These are phyloP conservation scores for Dictyostelium intermedium DNA, from an alignment of 78 protist species.

Conservation along the genomic window DNA sequence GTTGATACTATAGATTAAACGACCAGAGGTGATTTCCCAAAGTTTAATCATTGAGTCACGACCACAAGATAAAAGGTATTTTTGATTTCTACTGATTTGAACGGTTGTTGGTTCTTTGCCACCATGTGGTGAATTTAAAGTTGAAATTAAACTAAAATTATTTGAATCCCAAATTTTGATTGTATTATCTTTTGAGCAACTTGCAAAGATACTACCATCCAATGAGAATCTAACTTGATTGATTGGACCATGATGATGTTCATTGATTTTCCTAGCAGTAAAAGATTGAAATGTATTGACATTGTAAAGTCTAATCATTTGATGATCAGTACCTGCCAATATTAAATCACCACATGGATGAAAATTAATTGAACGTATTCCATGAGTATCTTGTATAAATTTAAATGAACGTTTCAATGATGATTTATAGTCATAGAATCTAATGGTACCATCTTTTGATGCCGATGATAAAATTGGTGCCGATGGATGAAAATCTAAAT, in stretches of 20 bases:
- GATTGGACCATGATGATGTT: constrained; percentile 82
- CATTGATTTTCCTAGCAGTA: constrained; percentile 67
- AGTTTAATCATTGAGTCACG: constrained; percentile 72
- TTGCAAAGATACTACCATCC: constrained; percentile 81
- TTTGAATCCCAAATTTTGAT: constrained; percentile 84
- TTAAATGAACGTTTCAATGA: constrained; percentile 75
- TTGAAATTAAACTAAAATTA: constrained; percentile 31
- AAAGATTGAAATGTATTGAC: constrained; percentile 69
- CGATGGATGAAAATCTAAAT: constrained; percentile 82
- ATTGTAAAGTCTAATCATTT: constrained; percentile 84
- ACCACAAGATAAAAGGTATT: constrained; percentile 84
- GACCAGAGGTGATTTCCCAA: constrained; percentile 85
- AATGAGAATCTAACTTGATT: constrained; percentile 71
- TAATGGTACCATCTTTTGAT: constrained; percentile 74
- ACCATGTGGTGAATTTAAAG: constrained; percentile 55
- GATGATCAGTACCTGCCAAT: constrained; percentile 83
- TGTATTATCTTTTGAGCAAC: constrained; percentile 74
- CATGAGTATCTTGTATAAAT: constrained; percentile 81
- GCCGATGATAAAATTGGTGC: constrained; percentile 69
- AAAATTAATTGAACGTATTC: constrained; percentile 75
- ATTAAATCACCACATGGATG: constrained; percentile 88
- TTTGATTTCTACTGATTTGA: constrained; percentile 68
- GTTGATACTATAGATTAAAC: constrained; percentile 32
- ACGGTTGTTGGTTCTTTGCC: constrained; percentile 67
- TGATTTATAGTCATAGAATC: constrained; percentile 79